Evolutionary conservation across 441 rosid genomes (phyloP).

Genomic region (Erodium moschatum): DNA sequence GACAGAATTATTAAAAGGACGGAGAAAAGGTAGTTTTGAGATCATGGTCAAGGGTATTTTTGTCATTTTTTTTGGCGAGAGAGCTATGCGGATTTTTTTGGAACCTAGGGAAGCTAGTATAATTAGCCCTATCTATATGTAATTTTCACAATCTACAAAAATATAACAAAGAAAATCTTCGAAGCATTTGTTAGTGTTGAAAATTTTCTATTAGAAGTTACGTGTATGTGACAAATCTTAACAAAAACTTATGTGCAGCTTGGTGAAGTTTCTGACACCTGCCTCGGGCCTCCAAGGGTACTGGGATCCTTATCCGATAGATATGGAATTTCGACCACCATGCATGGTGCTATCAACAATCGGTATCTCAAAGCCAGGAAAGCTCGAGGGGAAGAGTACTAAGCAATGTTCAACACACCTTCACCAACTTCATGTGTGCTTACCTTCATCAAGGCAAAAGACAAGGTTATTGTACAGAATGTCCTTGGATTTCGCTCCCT

Average conservation of each 20-base stretch:
- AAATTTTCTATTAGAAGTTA: too few species aligned
- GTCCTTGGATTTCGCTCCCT: slow-evolving; percentile 83
- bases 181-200: too few species aligned
- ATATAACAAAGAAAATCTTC: too few species aligned
- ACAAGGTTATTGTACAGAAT: slow-evolving; percentile 76
- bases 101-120: too few species aligned
- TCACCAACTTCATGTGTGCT: slow-evolving; percentile 87
- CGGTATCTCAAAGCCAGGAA: slow-evolving; percentile 93
- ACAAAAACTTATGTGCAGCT: slow-evolving; percentile 30
- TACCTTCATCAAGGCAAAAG: slow-evolving; percentile 73
- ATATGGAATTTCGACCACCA: slow-evolving; percentile 94
- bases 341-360: slow-evolving; percentile 89
- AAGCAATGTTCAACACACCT: slow-evolving; percentile 75
- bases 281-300: slow-evolving; percentile 83
- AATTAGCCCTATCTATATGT: too few species aligned
- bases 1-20: too few species aligned
- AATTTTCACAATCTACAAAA: too few species aligned
- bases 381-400: slow-evolving; percentile 67
- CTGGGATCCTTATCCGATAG: slow-evolving; percentile 97
- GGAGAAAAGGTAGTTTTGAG: too few species aligned
- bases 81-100: too few species aligned
- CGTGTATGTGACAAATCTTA: too few species aligned
- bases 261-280: slow-evolving; percentile 84
- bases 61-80: too few species aligned
- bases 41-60: too few species aligned